These are phyloP conservation scores for Trichoderma gracile DNA, from an alignment of 2,329 filamentous ascomycete species.

Conservation along the genomic window DNA sequence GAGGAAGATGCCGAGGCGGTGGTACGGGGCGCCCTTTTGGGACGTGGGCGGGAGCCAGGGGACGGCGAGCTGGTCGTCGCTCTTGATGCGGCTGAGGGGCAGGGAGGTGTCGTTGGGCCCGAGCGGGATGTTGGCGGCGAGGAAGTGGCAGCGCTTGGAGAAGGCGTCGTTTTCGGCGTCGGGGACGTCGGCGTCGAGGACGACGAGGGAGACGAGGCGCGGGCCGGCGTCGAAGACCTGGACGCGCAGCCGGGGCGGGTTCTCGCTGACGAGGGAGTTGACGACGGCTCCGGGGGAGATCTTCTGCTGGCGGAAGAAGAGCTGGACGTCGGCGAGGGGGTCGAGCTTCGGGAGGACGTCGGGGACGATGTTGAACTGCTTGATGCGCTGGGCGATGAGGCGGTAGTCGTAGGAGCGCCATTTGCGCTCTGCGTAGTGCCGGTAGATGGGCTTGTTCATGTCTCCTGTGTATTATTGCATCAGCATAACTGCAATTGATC, in stretches of 20 bases:
- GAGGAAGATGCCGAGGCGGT: conserved; percentile 81
- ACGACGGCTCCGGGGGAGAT: conserved; percentile 78
- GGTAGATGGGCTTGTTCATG: conserved; percentile 96
- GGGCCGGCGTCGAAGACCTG: conserved; percentile 82
- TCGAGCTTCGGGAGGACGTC: conserved; percentile 82
- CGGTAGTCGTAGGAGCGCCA: conserved; percentile 83
- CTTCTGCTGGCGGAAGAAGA: conserved; percentile 73
- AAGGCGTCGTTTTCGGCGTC: conserved; percentile 74
- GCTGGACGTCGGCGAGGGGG: conserved; percentile 74
- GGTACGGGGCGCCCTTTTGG: conserved; percentile 88
- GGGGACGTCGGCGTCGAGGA: conserved; percentile 90
- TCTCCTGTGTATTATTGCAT: conserved; percentile 61
- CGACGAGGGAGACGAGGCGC: conserved; percentile 78
- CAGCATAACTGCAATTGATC: neutral
- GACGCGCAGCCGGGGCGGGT: conserved; percentile 72
- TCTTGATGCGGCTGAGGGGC: conserved; percentile 62
- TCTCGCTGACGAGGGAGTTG: conserved; percentile 70
- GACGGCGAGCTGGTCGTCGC: conserved; percentile 64
- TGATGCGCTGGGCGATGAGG: conserved; percentile 80
- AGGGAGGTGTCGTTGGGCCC: conserved; percentile 58
- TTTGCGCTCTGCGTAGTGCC: conserved; percentile 80
- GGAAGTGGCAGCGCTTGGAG: conserved; percentile 79
- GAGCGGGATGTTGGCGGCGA: conserved; percentile 67
- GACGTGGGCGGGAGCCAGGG: conserved; percentile 86
- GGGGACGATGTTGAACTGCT: conserved; percentile 82